These are phyloP conservation scores for Phlebiopsis gigantea DNA, from an alignment of 768 basidiomycete species.

Conservation along the genomic window DNA sequence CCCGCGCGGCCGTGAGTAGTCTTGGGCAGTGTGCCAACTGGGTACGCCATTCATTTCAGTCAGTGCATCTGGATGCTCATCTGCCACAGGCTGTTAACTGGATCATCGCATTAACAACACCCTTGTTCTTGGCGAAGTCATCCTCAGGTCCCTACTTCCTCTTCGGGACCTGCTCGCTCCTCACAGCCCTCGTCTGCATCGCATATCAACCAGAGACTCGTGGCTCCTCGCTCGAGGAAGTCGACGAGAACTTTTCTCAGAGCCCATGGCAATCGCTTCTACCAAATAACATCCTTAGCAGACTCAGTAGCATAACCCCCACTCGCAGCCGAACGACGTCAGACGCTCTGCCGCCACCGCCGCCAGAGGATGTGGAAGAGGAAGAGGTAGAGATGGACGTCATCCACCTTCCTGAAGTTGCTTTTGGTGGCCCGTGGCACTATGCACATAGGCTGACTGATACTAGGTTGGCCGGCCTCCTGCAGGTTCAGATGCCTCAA, in stretches of 20 bases:
- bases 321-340: background rate
- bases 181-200: constrained; percentile 34
- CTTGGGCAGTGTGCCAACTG: constrained; percentile 38
- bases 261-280: constrained; percentile 13
- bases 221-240: constrained; percentile 38
- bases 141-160: constrained; percentile 44
- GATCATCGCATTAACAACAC: constrained; percentile 39
- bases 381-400: constrained; percentile 9
- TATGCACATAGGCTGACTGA: background rate
- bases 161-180: constrained; percentile 34
- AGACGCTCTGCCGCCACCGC: background rate
- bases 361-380: background rate
- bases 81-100: constrained; percentile 33
- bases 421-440: constrained; percentile 7
- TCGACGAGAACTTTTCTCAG: constrained; percentile 32
- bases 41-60: constrained; percentile 25
- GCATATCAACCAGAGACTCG: constrained; percentile 41
- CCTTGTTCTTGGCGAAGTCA: constrained; percentile 39
- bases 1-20: constrained; percentile 38
- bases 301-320: background rate
- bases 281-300: background rate
- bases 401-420: constrained; percentile 13
- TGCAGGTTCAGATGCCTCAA: background rate
- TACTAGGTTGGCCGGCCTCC: background rate
- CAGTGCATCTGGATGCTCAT: background rate